Percentiles rank a stretch among this genome's conserved stretches.
Evolutionary conservation across 495 filamentous ascomycete genomes (phyloP).

Genomic region (Lineolata rhizophorae): DNA sequence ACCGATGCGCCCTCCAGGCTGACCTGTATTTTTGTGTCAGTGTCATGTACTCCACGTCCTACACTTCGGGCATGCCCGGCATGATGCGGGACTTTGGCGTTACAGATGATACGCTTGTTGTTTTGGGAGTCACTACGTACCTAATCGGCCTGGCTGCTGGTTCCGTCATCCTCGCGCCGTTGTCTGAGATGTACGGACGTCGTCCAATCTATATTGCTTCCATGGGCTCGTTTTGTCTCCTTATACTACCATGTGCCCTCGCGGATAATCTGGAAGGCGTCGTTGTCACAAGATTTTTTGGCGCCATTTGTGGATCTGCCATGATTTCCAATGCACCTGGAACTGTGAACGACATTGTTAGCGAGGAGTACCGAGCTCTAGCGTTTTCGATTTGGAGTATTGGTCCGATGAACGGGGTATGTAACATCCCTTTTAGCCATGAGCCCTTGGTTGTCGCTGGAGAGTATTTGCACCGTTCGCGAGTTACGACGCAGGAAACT

Average conservation of each 20-base stretch:
- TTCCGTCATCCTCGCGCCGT: conserved; percentile 48
- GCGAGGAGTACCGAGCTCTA: conserved; percentile 44
- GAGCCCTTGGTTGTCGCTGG: too few species aligned
- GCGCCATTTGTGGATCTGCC: conserved; percentile 53
- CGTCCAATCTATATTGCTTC: conserved; percentile 46
- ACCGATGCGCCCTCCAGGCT: too few species aligned
- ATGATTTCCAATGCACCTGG: conserved; percentile 69
- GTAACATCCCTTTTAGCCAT: conserved; percentile 20
- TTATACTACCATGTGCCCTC: conserved; percentile 51
- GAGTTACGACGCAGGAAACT: too few species aligned
- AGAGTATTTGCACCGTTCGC: too few species aligned
- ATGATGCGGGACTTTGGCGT: conserved; percentile 45
- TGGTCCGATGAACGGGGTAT: conserved; percentile 52
- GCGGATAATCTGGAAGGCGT: conserved; percentile 40
- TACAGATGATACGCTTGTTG: conserved; percentile 30
- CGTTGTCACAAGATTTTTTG: conserved; percentile 51
- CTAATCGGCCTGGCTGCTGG: conserved; percentile 52
- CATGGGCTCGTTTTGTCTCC: conserved; percentile 35
- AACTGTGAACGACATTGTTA: conserved; percentile 59
- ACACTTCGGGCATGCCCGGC: conserved; percentile 44
- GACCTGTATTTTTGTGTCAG: conserved; percentile 12
- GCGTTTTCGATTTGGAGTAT: conserved; percentile 56
- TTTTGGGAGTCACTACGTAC: conserved; percentile 64
- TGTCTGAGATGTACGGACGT: conserved; percentile 64
- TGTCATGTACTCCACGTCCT: conserved; percentile 71